Base-by-base conservation (phyloP, 225 moss, liverwort and hornwort genomes). In the Anthoceros angustus region DNA sequence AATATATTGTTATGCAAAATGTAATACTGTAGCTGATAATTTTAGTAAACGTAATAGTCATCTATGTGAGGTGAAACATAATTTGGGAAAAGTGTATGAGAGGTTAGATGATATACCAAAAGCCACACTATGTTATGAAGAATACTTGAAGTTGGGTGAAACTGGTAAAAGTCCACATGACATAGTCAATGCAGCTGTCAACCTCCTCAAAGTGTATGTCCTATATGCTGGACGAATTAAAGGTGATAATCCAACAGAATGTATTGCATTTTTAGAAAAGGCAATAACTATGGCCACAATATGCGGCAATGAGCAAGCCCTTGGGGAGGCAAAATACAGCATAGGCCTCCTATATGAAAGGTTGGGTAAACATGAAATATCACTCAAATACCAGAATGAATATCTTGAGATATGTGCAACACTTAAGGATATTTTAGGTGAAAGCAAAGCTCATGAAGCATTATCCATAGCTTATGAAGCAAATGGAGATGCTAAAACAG, bases 71-170 rank as follows among this genome's bases (percentile, higher is more conserved):
- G 23, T 55, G 7, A 15, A 55, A 55, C 55, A 55, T 55, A 55
- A 55, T 55, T 55, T 55, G 14, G 55, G 55, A 55, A 55, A 55
- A 55, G 55, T 55, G 10, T 55, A 55, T 55, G 55, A 55, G 23
- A 55, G 55, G 23, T 23, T 55, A 20, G 55, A 15, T 15, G 55
- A 55, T 15, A 55, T 55, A 55, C 55, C 55, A 4, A 55, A 55
- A 55, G 55, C 55, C 8, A 55, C 55, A 55, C 5, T 5, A 18
- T 55, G 55, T 23, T 55, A 55, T 55, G 55, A 55, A 23, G 55
- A 55, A 5, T 55, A 55, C 14, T 55, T 55, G n/a, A 55, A 55
- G 23, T 15, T 55, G 55, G 55, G n/a, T 23, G 23, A 15, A 18
- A 20, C n/a, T 15, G 55, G 55, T 0, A 55, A 55, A 55, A 55